Evolutionary conservation across 371 early-diverging fungal species (phyloP), one percentile per base, ranked within the genome.

Genomic region (Smittium mucronatum): DNA sequence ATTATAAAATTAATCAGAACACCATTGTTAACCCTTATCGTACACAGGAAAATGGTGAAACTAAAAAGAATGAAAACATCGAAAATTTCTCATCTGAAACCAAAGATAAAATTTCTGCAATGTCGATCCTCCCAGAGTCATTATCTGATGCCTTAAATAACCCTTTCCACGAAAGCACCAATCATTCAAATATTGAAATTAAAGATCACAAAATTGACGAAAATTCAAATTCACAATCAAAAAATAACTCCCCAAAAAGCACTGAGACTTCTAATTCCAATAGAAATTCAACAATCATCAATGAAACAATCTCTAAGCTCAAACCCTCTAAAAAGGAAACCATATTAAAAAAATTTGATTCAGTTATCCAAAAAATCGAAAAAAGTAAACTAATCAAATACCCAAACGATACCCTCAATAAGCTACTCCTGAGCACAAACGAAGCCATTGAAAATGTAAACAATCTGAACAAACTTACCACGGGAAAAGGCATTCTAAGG

Each of bases 401-500:
- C 21, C 47, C 47, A 11, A 47, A 47, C 47, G 47, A 47, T 47
- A 47, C 47, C 11, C 47, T 47, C 5, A 47, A 47, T 47, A 47
- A 47, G 47, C 11, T 47, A 11, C 21, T 47, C 5, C 21, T 47
- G 21, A 11, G 21, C 21, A 47, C 47, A 11, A 47, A 21, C 47
- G 47, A 47, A 5, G 47, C 21, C 21, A 11, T 47, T 11, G 47
- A 47, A 47, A 47, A 47, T 21, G 11, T 47, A 5, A 47, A 47
- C 21, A 47, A 47, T 11, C 5, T 47, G 47, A 47, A 21, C 47
- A 47, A 47, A 11, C 47, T 47, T 47, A 61, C 63, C 63, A 61
- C 29, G 5, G 63, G 63, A 15, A 33, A 28, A 33, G 21, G 25
- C n/a, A 32, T 65, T n/a, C 57, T 72, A 34, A 71, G 69, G 0